phyloP scores from a whole-genome alignment of 768 basidiomycete genomes.

The Leccinum variicolor region DNA sequence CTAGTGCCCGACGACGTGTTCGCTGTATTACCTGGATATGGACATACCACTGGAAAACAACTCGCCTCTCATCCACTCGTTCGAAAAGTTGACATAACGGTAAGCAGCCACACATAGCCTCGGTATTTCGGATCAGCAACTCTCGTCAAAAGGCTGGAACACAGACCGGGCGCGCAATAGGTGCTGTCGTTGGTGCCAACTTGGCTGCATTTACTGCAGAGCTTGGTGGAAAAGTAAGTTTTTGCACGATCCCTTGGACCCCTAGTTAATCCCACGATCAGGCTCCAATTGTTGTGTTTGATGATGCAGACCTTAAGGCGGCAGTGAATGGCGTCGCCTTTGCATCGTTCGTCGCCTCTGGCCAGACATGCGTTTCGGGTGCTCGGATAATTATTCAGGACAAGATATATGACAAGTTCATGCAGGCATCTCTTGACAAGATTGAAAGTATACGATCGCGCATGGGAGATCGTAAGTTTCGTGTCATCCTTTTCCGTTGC shows the following conservation, averaged over 20 bases:
- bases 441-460: conserved; percentile 55
- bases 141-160: conserved; percentile 61
- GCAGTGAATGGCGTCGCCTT: conserved; percentile 84
- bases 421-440: conserved; percentile 60
- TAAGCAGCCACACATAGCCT: conserved; percentile 30
- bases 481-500: not conserved
- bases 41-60: conserved; percentile 58
- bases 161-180: conserved; percentile 69
- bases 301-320: conserved; percentile 69
- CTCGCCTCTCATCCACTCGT: conserved; percentile 64
- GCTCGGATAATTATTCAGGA: conserved; percentile 77
- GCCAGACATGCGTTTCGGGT: conserved; percentile 92
- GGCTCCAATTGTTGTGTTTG: conserved; percentile 80
- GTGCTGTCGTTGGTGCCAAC: conserved; percentile 70
- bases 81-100: conserved; percentile 83
- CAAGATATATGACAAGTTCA: conserved; percentile 64
- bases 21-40: conserved; percentile 71
- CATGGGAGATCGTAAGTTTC: conserved; percentile 75
- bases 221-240: conserved; percentile 73
- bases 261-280: conserved; percentile 26
- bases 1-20: conserved; percentile 77
- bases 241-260: not conserved
- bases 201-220: conserved; percentile 78
- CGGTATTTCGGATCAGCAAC: not conserved
- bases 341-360: conserved; percentile 81